Conservation (phyloP, 176 grass and related monocot species). For the Rhynchospora breviuscula region DNA sequence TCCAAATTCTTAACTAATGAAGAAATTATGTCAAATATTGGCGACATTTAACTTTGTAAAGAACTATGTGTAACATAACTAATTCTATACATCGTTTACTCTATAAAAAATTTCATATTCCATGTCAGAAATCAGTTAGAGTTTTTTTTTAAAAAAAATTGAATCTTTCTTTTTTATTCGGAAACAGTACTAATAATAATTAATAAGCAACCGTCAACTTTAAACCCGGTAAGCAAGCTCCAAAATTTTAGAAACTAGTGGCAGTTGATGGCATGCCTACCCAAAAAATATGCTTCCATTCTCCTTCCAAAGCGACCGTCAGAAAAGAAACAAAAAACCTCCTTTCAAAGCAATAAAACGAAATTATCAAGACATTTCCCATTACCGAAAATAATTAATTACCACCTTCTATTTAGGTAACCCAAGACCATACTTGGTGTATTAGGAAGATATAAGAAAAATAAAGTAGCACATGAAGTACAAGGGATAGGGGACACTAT, state of each 20-base stretch:
- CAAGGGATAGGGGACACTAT: constrained; percentile 13
- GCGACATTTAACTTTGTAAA: no score
- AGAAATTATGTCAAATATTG: no score
- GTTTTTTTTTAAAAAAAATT: no score
- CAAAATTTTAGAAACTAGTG: background rate
- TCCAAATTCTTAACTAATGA: no score
- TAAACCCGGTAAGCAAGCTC: background rate
- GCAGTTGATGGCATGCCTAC: background rate
- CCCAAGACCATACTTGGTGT: background rate
- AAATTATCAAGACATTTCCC: constrained; percentile 1
- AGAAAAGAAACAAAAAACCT: background rate
- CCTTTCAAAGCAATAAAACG: constrained; percentile 1
- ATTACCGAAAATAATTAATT: background rate
- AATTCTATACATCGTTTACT: no score
- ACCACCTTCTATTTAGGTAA: background rate
- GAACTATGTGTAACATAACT: no score
- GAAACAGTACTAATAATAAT: no score
- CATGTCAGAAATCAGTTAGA: no score
- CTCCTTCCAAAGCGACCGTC: background rate
- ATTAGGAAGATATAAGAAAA: background rate
- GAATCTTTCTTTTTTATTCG: no score
- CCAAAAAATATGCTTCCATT: constrained; percentile 22
- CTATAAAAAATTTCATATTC: no score
- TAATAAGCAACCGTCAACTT: background rate
- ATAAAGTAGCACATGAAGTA: background rate